phyloP scores from a whole-genome alignment of 179 eudicot genomes.

The Drosera spatulata region DNA sequence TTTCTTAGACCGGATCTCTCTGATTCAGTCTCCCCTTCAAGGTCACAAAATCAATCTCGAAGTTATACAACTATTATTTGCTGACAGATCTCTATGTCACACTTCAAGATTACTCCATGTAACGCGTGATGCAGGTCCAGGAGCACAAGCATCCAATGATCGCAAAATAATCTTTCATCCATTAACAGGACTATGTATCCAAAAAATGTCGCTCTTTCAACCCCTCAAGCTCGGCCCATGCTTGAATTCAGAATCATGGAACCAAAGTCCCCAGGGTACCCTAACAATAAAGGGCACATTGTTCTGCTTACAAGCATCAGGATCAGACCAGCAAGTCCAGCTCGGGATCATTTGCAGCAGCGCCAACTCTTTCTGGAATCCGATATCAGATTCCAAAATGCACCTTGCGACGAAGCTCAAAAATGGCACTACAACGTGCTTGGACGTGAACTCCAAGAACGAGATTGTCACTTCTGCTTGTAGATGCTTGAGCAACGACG shows the following conservation, averaged over 20 bases:
- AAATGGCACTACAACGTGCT: constrained; percentile 30
- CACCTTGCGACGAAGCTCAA: constrained; percentile 45
- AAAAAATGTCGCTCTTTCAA: constrained; percentile 18
- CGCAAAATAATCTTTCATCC: constrained; percentile 70
- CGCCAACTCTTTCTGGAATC: constrained; percentile 42
- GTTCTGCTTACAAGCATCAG: constrained; percentile 47
- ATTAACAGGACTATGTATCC: constrained; percentile 55
- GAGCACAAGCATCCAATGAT: constrained; percentile 13
- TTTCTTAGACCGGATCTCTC: constrained; percentile 45
- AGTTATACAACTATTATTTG: neutral
- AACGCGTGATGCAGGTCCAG: constrained; percentile 48
- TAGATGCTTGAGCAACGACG: constrained; percentile 41
- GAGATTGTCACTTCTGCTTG: constrained; percentile 37
- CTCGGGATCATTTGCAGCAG: constrained; percentile 28
- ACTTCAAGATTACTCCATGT: neutral
- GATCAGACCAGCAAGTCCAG: constrained; percentile 24
- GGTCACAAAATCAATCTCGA: constrained; percentile 26
- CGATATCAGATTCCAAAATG: constrained; percentile 62
- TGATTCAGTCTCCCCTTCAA: constrained; percentile 61
- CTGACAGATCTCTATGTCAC: neutral
- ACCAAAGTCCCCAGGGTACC: constrained; percentile 29
- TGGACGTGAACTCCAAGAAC: constrained; percentile 45
- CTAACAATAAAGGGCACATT: constrained; percentile 35
- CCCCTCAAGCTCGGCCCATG: constrained; percentile 54
- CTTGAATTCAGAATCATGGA: constrained; percentile 46